phyloP scores from a whole-genome alignment of 2,329 filamentous ascomycete species.

The Penicillium sp. region DNA sequence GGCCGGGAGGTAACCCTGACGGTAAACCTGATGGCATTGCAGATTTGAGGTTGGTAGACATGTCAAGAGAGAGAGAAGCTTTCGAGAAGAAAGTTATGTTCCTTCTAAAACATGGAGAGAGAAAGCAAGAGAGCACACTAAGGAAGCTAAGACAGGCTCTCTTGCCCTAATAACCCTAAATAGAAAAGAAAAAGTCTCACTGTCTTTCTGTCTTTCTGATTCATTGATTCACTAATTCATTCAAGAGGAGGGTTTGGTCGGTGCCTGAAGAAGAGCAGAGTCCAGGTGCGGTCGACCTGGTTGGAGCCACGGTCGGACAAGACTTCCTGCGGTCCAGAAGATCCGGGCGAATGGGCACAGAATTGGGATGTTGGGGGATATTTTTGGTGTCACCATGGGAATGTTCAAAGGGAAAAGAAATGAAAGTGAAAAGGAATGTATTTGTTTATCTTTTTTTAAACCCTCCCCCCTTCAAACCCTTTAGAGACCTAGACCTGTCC shows the following conservation, averaged over 20 bases:
- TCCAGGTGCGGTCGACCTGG: constrained; percentile 15
- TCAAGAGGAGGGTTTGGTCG: constrained; percentile 1
- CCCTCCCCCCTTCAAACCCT: neutral
- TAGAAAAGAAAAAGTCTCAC: constrained; percentile 1
- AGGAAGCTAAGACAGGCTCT: constrained; percentile 1
- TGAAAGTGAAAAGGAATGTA: neutral
- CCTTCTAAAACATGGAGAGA: neutral
- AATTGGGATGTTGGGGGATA: neutral
- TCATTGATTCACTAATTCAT: neutral
- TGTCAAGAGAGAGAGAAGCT: constrained; percentile 1
- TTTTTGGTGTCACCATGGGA: neutral
- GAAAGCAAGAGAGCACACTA: neutral
- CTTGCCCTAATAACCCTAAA: constrained; percentile 8
- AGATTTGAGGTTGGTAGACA: constrained; percentile 10
- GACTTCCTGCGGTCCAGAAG: constrained; percentile 29
- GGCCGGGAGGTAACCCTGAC: neutral
- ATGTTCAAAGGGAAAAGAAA: neutral
- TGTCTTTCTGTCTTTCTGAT: too few species aligned
- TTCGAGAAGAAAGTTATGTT: neutral
- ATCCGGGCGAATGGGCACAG: constrained; percentile 24
- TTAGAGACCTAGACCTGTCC: neutral
- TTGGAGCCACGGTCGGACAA: constrained; percentile 30
- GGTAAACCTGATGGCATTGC: constrained; percentile 3
- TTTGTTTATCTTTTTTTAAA: neutral
- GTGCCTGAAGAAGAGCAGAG: constrained; percentile 25